Base-by-base conservation (phyloP, 1,284 basidiomycete species). In the Polyporus tsugae region DNA sequence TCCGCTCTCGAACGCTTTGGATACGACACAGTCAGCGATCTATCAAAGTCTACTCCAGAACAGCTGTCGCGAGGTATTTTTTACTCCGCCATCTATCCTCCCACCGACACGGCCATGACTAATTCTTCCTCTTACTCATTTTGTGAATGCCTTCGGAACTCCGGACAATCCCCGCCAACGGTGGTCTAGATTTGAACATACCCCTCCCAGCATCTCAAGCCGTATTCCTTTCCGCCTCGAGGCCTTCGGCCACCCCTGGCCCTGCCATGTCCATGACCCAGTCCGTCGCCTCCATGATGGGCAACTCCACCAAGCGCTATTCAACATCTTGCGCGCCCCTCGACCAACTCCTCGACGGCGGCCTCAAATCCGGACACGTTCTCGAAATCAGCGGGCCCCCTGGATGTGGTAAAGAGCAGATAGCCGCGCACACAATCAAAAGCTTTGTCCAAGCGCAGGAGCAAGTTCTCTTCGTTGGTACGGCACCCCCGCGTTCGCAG, bases 351-450 rank as follows among this genome's bases (percentile, higher is more conserved):
- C 82, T 93, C 9, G 83, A 79, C 44, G 90, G 90, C 49, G 91
- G 91, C 15, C 77, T 93, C 60, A 79, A 80, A 62, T 82, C 81
- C 68, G 89, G 91, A 11, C 82, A 85, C 70, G 82, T 92, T 69
- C 80, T 93, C 42, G 91, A 93, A 79, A 80, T 93, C 74, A 91
- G 90, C 58, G 91, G 92, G 0, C 89, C 91, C 44, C 92, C 92
- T 1, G 92, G 92, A 53, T 85, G 86, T 60, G 84, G 85, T 13
- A 93, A 91, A 73, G 90, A 90, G 69, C 73, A 74, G 2, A 73
- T 91, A 3, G 85, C 86, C 3, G 76, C 85, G 11, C 82, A 84
- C 64, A 82, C 91, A 61, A 82, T 85, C 19, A 76, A 78, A 46
- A 82, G 78, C 6, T 87, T 89, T 67, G 78, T 86, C 4, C 77